Evolutionary conservation across 2,329 filamentous ascomycete species (phyloP), one percentile per base, ranked within the genome.

Genomic region (Cordyceps militaris): DNA sequence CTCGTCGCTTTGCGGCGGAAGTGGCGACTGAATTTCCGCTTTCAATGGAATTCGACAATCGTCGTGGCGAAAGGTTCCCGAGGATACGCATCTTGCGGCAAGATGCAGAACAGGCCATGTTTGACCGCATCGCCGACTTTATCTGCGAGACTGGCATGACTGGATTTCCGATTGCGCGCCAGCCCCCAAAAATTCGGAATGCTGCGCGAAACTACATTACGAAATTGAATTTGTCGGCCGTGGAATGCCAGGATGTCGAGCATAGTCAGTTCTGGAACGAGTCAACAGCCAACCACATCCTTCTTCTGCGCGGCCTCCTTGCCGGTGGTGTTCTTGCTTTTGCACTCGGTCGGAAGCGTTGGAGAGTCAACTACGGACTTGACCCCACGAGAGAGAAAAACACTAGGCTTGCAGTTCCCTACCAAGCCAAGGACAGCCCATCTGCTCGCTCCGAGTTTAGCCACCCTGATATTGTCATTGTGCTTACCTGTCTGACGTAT

Each of bases 361-460:
- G 82, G 82, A 70, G 79, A 3, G 85, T 89, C 0, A 78, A 88
- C 56, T 89, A 85, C 60, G 85, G 86, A 0, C 70, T 81, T 0
- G 77, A 83, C 63, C 59, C 63, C 0, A 64, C 60, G 1, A 67
- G 81, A 3, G 61, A 63, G 0, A 77, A 75, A 0, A 52, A 60
- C 1, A 80, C 77, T 0, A 71, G 66, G 55, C 73, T 87, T 0
- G 79, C 80, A 0, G 81, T 88, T 0, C 85, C 83, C 0, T 88
- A 78, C 61, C 74, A 73, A 11, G 82, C 82, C 0, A 87, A 87
- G 57, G 83, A 84, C 51, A 75, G 62, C 3, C 84, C 83, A 0
- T 72, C 78, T 0, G 67, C 73, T 0, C 73, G 79, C 4, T 79
- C 83, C 0, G 83, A 87, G 60, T 87, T 85, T 63, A 83, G 82